Evolutionary conservation across 2,329 filamentous ascomycete species (phyloP), one percentile per base, ranked within the genome.

Genomic region (Epichloe typhina): DNA sequence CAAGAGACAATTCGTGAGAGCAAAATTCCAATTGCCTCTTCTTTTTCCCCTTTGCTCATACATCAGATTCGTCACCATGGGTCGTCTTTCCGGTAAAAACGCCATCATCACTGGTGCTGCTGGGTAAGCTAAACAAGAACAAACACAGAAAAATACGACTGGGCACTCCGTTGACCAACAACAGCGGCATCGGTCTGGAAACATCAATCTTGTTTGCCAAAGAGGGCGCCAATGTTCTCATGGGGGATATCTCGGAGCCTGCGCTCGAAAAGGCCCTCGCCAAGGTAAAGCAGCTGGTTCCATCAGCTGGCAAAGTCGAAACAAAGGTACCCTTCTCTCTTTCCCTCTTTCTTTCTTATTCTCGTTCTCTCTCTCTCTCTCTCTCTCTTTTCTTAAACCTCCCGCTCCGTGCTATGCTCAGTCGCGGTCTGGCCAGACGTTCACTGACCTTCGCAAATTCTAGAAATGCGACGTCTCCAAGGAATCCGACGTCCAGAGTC

Each of bases 141-240:
- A 17, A 5, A 33, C 5, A 5, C 11, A 9, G n/a, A 4, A 17
- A 39, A 15, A 12, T n/a, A 21, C 12, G 5, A 13, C 6, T 4
- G n/a, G 43, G 11, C n/a, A 11, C 31, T 5, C 15, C 11, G 7
- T 19, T 46, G 31, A 33, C 38, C 13, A 31, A 7, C 5, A 17
- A 21, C 62, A 90, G 90, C 62, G 90, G 90, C 62, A 96, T 96
- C 62, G 90, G 90, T 57, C 84, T 96, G 46, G 89, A 96, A 72
- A 95, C 90, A 2, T 80, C 79, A 51, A 90, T 96, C 58, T 84
- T 95, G 53, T 95, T 96, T 63, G 84, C 83, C 53, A 85, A 85
- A 56, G 90, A 96, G 72, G 90, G 89, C 55, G 90, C 88, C 62
- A 84, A 79, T 55, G 81, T 96, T 51, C 72, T 95, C 57, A 82